Evolutionary conservation across 2,329 filamentous ascomycete genomes (phyloP).

Genomic region (Alternaria dauci): DNA sequence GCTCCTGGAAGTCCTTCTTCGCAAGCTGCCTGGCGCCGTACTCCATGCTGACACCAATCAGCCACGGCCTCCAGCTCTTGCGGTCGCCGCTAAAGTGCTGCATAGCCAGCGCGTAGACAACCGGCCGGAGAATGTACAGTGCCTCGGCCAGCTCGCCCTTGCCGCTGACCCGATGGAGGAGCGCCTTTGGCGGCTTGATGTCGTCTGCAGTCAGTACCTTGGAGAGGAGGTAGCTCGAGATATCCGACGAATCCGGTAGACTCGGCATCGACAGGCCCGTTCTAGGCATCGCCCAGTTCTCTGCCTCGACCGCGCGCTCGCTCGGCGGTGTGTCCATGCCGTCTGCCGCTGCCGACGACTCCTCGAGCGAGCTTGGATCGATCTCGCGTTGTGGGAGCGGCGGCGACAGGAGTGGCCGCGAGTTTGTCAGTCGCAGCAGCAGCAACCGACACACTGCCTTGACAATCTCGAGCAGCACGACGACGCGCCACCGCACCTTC

Average conservation of each 20-base stretch:
- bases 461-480: slow-evolving; percentile 82
- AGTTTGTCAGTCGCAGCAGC: slow-evolving; percentile 82
- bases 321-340: slow-evolving; percentile 59
- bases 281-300: slow-evolving; percentile 87
- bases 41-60: slow-evolving; percentile 84
- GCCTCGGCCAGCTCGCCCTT: slow-evolving; percentile 86
- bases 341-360: slow-evolving; percentile 55
- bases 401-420: slow-evolving; percentile 81
- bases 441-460: slow-evolving; percentile 87
- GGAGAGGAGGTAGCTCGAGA: slow-evolving; percentile 84
- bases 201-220: slow-evolving; percentile 95
- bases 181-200: slow-evolving; percentile 87
- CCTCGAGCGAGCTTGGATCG: slow-evolving; percentile 69
- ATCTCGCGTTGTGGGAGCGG: slow-evolving; percentile 86
- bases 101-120: slow-evolving; percentile 85
- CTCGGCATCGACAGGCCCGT: slow-evolving; percentile 86
- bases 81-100: slow-evolving; percentile 75
- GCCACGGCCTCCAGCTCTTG: slow-evolving; percentile 90
- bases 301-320: slow-evolving; percentile 52
- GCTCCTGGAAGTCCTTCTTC: slow-evolving; percentile 69
- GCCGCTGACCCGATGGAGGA: slow-evolving; percentile 78
- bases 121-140: slow-evolving; percentile 88
- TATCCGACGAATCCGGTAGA: slow-evolving; percentile 81
- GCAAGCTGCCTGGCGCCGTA: slow-evolving; percentile 86
- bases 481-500: slow-evolving; percentile 81